These are phyloP conservation scores for Pulveroboletus sp. DNA, from an alignment of 768 basidiomycete species.

Conservation along the genomic window DNA sequence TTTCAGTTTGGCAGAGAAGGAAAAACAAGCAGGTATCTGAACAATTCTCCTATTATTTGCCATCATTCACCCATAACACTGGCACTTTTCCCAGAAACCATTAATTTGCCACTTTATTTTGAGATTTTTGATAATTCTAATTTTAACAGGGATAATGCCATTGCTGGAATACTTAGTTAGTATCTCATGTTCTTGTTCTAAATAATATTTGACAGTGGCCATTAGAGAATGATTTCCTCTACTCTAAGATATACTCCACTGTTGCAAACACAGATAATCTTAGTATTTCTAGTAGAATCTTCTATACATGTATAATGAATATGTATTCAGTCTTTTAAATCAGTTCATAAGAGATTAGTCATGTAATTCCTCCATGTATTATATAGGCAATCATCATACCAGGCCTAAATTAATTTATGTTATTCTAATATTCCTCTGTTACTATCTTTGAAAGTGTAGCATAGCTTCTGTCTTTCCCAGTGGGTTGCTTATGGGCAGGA, in stretches of 20 bases:
- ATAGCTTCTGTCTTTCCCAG: slow-evolving; percentile 66
- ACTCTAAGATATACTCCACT: slow-evolving; percentile 77
- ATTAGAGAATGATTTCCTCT: slow-evolving; percentile 72
- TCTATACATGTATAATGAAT: slow-evolving; percentile 61
- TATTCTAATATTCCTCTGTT: slow-evolving; percentile 57
- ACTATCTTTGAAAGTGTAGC: slow-evolving; percentile 52
- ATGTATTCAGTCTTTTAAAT: not conserved
- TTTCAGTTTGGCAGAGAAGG: slow-evolving; percentile 21
- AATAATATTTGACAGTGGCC: slow-evolving; percentile 12
- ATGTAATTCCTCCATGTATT: slow-evolving; percentile 23
- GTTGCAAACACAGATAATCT: slow-evolving; percentile 72
- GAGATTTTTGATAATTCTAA: slow-evolving; percentile 37
- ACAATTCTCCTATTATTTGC: not conserved
- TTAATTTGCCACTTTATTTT: slow-evolving; percentile 2
- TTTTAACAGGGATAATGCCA: slow-evolving; percentile 26
- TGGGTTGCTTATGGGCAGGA: slow-evolving; percentile 58
- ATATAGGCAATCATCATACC: slow-evolving; percentile 61
- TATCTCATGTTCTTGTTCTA: not conserved
- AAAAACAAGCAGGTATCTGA: slow-evolving; percentile 13
- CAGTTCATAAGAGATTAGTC: not conserved
- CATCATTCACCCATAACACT: not conserved
- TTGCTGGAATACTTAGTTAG: slow-evolving; percentile 26
- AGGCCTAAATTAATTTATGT: slow-evolving; percentile 76
- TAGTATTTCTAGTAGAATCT: slow-evolving; percentile 53
- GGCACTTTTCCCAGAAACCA: not conserved